phyloP scores from a whole-genome alignment of 441 rosid genomes.

The Dalechampia spathulata region DNA sequence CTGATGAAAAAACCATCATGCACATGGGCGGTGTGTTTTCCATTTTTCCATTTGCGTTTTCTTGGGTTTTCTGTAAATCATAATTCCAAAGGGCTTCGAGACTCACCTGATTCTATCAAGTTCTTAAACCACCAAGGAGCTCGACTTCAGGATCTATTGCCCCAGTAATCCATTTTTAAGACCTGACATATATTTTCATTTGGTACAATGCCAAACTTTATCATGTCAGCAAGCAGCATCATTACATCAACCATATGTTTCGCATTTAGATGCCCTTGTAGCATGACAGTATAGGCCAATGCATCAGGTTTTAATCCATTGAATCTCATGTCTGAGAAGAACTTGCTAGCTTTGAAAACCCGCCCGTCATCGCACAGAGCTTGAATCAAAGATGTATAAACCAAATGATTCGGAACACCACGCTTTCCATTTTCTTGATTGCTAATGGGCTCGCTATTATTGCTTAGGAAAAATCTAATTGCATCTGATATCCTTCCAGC shows the following conservation, averaged over 20 bases:
- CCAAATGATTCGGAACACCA: slow-evolving; percentile 29
- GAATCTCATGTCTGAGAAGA: slow-evolving; percentile 50
- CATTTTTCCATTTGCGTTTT: neutral
- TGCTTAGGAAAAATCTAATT: slow-evolving; percentile 33
- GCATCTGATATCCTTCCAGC: slow-evolving; percentile 48
- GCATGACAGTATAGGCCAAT: slow-evolving; percentile 24
- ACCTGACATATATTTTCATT: slow-evolving; percentile 26
- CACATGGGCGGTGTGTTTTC: neutral
- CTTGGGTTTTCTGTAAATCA: too few species aligned
- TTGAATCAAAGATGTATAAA: slow-evolving; percentile 44
- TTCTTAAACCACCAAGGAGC: slow-evolving; percentile 17
- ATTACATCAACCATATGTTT: slow-evolving; percentile 37
- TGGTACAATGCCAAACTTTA: slow-evolving; percentile 56
- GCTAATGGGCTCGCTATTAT: slow-evolving; percentile 7
- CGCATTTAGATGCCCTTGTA: slow-evolving; percentile 40
- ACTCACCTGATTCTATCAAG: neutral
- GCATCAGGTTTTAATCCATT: slow-evolving; percentile 38
- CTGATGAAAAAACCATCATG: neutral
- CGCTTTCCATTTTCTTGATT: slow-evolving; percentile 17
- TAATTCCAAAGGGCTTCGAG: neutral
- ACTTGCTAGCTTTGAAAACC: slow-evolving; percentile 43
- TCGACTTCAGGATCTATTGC: slow-evolving; percentile 33
- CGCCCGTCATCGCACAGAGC: slow-evolving; percentile 49
- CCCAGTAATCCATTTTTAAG: slow-evolving; percentile 34
- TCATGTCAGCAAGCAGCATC: slow-evolving; percentile 64